phyloP scores from a whole-genome alignment of 305 asterid species.

The Euphrasia arctica region DNA sequence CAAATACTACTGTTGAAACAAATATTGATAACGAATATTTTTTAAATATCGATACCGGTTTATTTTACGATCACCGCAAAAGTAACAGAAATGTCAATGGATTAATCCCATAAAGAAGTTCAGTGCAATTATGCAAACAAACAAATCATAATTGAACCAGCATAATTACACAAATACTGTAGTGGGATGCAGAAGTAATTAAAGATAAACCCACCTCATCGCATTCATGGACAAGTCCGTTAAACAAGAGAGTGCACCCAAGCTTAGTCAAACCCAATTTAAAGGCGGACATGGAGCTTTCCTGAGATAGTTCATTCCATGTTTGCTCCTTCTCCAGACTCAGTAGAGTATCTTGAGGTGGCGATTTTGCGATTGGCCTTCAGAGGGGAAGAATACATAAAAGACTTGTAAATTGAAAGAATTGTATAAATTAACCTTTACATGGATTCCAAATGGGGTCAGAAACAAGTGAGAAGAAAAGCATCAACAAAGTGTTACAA shows the following conservation, averaged over 20 bases:
- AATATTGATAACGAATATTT: conserved; percentile 20
- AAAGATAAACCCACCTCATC: conserved; percentile 81
- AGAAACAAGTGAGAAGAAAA: conserved; percentile 20
- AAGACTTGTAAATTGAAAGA: conserved; percentile 16
- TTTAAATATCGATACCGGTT: conserved; percentile 13
- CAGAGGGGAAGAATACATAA: conserved; percentile 32
- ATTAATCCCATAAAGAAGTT: conserved; percentile 16
- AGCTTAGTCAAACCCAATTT: conserved; percentile 84
- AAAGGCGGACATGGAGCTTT: conserved; percentile 75
- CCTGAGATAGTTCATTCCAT: conserved; percentile 58
- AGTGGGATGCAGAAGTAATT: conserved; percentile 12
- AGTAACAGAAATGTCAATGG: conserved; percentile 16
- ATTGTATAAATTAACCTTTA: conserved; percentile 5
- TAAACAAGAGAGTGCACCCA: conserved; percentile 83
- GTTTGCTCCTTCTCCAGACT: conserved; percentile 78
- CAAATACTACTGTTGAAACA: conserved; percentile 25
- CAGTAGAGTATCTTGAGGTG: conserved; percentile 83
- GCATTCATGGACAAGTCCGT: conserved; percentile 89
- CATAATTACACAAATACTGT: conserved; percentile 3
- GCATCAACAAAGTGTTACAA: conserved; percentile 39
- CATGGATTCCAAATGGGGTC: conserved; percentile 15
- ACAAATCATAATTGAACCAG: conserved; percentile 15
- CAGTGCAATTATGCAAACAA: conserved; percentile 22
- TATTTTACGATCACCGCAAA: conserved; percentile 1
- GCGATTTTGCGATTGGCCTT: conserved; percentile 78